Evolutionary conservation across 345 rosid genomes (phyloP).

Genomic region (Raphanus sativus): DNA sequence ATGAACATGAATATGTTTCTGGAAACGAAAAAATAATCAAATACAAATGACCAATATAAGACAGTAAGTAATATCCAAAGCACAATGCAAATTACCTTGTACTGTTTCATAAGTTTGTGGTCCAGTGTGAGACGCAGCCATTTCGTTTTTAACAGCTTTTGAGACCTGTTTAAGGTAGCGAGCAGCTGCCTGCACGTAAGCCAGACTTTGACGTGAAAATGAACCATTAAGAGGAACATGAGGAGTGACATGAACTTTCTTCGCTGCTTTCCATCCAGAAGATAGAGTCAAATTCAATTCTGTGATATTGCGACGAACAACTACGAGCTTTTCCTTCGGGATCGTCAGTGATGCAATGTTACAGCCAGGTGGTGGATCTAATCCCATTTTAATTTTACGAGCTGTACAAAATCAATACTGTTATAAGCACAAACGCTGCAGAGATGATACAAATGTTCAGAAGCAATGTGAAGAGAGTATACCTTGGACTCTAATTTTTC

Average conservation of each 20-base stretch:
- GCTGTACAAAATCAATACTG: slow-evolving; percentile 49
- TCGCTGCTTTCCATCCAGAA: slow-evolving; percentile 72
- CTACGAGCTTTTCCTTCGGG: slow-evolving; percentile 54
- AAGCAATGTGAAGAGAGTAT: slow-evolving; percentile 18
- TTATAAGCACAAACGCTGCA: slow-evolving; percentile 12
- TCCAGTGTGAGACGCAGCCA: slow-evolving; percentile 59
- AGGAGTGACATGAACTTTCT: slow-evolving; percentile 58
- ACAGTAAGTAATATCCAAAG: slow-evolving; percentile 1
- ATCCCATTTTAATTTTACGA: slow-evolving; percentile 73
- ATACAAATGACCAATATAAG: not conserved
- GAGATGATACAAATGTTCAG: slow-evolving; percentile 12
- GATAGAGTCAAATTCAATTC: slow-evolving; percentile 53
- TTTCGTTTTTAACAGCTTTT: slow-evolving; percentile 69
- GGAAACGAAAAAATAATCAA: slow-evolving; percentile 29
- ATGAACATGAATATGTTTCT: slow-evolving; percentile 76
- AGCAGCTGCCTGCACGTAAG: slow-evolving; percentile 77
- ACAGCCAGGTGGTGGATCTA: slow-evolving; percentile 78
- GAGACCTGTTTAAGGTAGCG: slow-evolving; percentile 85
- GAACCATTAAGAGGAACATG: slow-evolving; percentile 63
- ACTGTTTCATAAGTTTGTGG: slow-evolving; percentile 72
- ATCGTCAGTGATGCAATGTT: slow-evolving; percentile 55
- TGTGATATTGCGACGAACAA: slow-evolving; percentile 54
- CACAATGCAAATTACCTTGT: slow-evolving; percentile 57
- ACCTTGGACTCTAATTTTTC: slow-evolving; percentile 95
- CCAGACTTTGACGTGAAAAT: slow-evolving; percentile 76